Conservation (phyloP, 257 asterid species). For the Capsicum pubescens region DNA sequence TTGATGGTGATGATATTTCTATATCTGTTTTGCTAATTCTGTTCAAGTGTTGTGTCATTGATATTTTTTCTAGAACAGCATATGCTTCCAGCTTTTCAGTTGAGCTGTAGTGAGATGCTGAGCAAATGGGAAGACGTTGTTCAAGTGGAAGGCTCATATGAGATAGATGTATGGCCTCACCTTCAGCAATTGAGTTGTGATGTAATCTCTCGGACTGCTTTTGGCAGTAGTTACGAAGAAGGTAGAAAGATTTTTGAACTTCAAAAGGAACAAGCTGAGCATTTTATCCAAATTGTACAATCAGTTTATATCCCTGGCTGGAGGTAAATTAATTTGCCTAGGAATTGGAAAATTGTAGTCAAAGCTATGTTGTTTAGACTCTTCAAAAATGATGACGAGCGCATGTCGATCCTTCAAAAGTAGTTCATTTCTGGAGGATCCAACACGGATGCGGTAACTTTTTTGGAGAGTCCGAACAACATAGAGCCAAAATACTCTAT, state of each 20-base stretch:
- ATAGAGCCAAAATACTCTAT: neutral
- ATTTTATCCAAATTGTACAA: neutral
- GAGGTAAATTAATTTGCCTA: neutral
- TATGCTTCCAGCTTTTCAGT: slow-evolving; percentile 51
- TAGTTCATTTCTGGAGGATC: neutral
- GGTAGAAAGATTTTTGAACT: slow-evolving; percentile 36
- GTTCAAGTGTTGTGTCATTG: neutral
- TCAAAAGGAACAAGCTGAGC: neutral
- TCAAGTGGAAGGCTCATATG: neutral
- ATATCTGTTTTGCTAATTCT: neutral
- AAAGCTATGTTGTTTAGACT: neutral
- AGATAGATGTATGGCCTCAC: slow-evolving; percentile 49
- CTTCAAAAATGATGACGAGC: neutral
- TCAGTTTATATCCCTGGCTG: neutral
- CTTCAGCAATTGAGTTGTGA: slow-evolving; percentile 43
- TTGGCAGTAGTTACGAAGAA: slow-evolving; percentile 59
- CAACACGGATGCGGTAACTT: neutral
- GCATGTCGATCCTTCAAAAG: neutral
- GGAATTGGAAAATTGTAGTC: neutral
- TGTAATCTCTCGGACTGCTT: slow-evolving; percentile 56
- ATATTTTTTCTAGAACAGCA: slow-evolving; percentile 31
- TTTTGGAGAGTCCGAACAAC: neutral
- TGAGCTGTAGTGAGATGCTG: slow-evolving; percentile 47
- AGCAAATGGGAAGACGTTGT: neutral
- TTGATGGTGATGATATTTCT: neutral